Percentiles rank a stretch among this genome's conserved stretches.
Conservation (phyloP, 345 rosid species). For the thale cress (Arabidopsis thaliana) region DNA sequence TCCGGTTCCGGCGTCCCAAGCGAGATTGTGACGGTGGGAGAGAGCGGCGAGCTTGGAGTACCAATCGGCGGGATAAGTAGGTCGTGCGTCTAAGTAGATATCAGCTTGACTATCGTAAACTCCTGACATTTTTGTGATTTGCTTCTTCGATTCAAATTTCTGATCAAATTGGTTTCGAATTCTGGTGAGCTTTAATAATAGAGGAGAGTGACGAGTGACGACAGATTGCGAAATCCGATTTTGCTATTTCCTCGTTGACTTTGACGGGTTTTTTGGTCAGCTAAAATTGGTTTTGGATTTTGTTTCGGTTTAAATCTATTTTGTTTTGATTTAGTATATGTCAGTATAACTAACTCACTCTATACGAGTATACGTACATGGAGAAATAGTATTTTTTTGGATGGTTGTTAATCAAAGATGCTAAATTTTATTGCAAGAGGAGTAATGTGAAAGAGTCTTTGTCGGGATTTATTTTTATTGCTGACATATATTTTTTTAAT, state of each 20-base stretch:
- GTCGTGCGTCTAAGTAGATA: constrained; percentile 62
- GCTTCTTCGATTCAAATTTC: constrained; percentile 22
- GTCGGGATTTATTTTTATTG: constrained; percentile 18
- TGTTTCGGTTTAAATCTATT: background rate
- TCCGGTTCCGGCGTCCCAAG: constrained; percentile 79
- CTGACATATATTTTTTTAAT: background rate
- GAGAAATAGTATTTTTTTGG: too few relatives aligned
- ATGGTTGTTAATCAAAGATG: background rate
- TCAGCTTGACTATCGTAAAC: constrained; percentile 63
- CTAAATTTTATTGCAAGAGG: background rate
- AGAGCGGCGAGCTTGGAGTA: constrained; percentile 59
- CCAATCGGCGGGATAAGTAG: constrained; percentile 63
- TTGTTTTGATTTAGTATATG: background rate
- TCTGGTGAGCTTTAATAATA: background rate
- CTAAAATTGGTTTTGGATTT: constrained; percentile 2
- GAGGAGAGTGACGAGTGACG: background rate
- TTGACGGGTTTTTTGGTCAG: background rate
- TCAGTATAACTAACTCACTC: too few relatives aligned
- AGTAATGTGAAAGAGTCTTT: background rate
- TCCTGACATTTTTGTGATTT: constrained; percentile 52
- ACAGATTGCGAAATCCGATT: constrained; percentile 28
- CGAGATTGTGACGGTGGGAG: constrained; percentile 54
- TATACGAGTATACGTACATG: too few relatives aligned
- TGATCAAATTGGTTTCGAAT: too few relatives aligned
- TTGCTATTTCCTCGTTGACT: constrained; percentile 24